phyloP scores from a whole-genome alignment of 2,329 filamentous ascomycete species.

The Pseudogymnoascus sp. region DNA sequence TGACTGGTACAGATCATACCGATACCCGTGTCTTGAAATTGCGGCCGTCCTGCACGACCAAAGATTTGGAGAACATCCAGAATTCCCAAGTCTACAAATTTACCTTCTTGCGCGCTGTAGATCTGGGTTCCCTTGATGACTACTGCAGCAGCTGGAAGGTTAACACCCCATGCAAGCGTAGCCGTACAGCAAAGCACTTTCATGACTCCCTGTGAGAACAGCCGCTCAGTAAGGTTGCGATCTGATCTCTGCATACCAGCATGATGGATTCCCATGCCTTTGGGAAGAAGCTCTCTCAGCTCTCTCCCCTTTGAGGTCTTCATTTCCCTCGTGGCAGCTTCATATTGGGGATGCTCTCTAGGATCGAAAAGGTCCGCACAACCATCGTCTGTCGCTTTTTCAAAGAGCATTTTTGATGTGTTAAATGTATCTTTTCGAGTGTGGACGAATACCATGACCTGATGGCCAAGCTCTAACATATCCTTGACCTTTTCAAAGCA shows the following conservation, averaged over 20 bases:
- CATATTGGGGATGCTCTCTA: constrained; percentile 68
- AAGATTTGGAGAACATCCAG: constrained; percentile 97
- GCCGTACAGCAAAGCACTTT: constrained; percentile 98
- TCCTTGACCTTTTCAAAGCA: constrained; percentile 92
- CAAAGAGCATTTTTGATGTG: constrained; percentile 76
- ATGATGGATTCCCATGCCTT: constrained; percentile 92
- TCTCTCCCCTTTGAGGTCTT: constrained; percentile 80
- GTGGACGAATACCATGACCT: constrained; percentile 99
- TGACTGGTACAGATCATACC: constrained; percentile 96
- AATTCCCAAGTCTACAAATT: constrained; percentile 93
- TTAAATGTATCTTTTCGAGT: constrained; percentile 89
- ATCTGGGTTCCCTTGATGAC: constrained; percentile 97
- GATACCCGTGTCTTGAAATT: constrained; percentile 95
- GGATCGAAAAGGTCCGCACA: constrained; percentile 81
- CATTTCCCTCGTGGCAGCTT: constrained; percentile 73
- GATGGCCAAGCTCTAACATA: constrained; percentile 87
- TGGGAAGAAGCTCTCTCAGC: constrained; percentile 78
- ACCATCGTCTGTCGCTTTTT: constrained; percentile 76
- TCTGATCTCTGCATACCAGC: constrained; percentile 94
- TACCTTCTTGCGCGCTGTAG: constrained; percentile 92
- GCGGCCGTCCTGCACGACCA: constrained; percentile 91
- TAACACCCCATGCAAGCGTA: constrained; percentile 97
- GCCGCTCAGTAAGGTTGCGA: constrained; percentile 86
- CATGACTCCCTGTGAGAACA: constrained; percentile 87
- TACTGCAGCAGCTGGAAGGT: constrained; percentile 91